Conservation (phyloP, 768 basidiomycete species). For the Leccinellum rugosiceps region DNA sequence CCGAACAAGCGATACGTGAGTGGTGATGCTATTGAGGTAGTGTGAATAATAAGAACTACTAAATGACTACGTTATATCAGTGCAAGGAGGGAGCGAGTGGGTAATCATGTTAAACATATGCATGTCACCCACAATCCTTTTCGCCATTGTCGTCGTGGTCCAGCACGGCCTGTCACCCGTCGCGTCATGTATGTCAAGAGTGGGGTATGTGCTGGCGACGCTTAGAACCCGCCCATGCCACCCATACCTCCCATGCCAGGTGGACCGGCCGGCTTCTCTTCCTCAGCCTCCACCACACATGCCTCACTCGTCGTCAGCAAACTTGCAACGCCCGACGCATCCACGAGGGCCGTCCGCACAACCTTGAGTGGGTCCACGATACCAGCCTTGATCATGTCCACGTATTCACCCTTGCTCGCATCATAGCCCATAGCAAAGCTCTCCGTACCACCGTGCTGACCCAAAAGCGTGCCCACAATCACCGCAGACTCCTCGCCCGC, state of each 20-base stretch:
- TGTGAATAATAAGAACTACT: constrained; percentile 7
- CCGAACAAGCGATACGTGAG: constrained; percentile 5
- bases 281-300: constrained; percentile 88
- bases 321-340: constrained; percentile 91
- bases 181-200: not conserved
- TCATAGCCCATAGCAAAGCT: constrained; percentile 90
- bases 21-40: constrained; percentile 23
- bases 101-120: constrained; percentile 10
- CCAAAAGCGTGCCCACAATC: constrained; percentile 83
- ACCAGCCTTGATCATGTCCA: constrained; percentile 91
- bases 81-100: constrained; percentile 6
- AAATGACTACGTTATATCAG: constrained; percentile 12
- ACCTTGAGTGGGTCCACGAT: constrained; percentile 98
- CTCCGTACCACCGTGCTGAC: constrained; percentile 64
- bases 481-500: constrained; percentile 94
- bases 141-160: not conserved
- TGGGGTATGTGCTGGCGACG: not conserved
- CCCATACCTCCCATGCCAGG: constrained; percentile 64
- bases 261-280: constrained; percentile 58
- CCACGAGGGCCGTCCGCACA: constrained; percentile 87
- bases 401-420: constrained; percentile 86
- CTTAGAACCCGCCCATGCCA: constrained; percentile 52
- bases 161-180: not conserved
- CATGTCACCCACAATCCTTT: constrained; percentile 2
- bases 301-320: constrained; percentile 92